Base-by-base conservation (phyloP, 805 yeast genomes). In the Pichia occidentalis region DNA sequence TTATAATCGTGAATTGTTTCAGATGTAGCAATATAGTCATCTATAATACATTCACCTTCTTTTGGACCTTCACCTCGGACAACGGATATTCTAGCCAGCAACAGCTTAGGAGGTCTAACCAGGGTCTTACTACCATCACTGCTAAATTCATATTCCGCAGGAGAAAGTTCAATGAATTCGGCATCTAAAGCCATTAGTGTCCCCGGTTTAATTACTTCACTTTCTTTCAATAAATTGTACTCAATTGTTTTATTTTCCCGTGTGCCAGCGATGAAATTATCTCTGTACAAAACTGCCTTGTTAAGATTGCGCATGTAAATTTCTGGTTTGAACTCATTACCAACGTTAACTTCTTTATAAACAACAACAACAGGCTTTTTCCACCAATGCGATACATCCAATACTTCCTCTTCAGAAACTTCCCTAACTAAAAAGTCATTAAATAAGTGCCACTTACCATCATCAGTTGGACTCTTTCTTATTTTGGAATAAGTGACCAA, bases 131-230 rank as follows among this genome's bases (percentile, higher is more conserved):
- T 52, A 0, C 97, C 97, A 44, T 76, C 75, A 37, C 80, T 75
- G 37, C 76, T 74, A 33, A 90, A 73, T 52, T 88, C 97, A 30
- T 76, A 72, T 44, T 80, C 76, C 48, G 87, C 97, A 4, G 83
- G 83, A 34, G 77, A 75, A 23, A 88, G 57, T 22, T 79, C 73
- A 3, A 92, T 97, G 67, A 94, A 92, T 59, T 92, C 99, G 0
- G 99, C 97, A 65, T 92, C 99, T 40, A 92, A 81, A 0, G 97
- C 98, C 14, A 90, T 79, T 27, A 87, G 57, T 1, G 85, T 67
- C 0, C 95, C 95, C 0, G 78, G 70, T 16, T 53, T 53, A 0
- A 96, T 96, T 0, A 85, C 84, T 49, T 83, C 88, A 32, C 70
- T 68, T 24, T 62, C 61, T 0, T 86, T 76, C 41, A 85, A 61